Conservation (phyloP, 2,329 filamentous ascomycete genomes). For the Paracamarosporium sp. region DNA sequence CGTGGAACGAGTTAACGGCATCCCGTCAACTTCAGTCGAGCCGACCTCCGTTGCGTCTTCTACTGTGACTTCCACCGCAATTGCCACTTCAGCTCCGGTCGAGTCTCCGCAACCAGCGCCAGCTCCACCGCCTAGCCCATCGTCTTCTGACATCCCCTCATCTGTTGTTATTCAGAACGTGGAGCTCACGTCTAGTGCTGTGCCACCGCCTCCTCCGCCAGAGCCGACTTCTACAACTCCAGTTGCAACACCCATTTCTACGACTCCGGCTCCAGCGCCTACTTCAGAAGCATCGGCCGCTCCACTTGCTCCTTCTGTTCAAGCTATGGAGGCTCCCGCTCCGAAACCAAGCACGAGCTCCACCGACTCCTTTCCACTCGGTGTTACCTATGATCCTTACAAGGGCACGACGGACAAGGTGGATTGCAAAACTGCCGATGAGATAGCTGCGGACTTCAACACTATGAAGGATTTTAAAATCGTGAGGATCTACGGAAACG, state of each 20-base stretch:
- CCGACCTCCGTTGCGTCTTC: constrained; percentile 13
- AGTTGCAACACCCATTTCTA: neutral
- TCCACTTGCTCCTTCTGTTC: constrained; percentile 11
- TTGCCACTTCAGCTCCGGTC: constrained; percentile 6
- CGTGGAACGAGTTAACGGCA: constrained; percentile 12
- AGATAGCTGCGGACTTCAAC: constrained; percentile 71
- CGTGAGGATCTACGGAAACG: constrained; percentile 80
- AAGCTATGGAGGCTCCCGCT: constrained; percentile 10
- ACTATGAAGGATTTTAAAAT: constrained; percentile 65
- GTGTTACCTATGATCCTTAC: constrained; percentile 44
- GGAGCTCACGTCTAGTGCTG: neutral
- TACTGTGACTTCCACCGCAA: constrained; percentile 3
- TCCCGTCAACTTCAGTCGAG: constrained; percentile 17
- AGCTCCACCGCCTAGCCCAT: constrained; percentile 8
- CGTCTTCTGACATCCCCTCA: constrained; percentile 13
- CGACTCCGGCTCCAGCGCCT: constrained; percentile 6
- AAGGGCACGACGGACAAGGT: constrained; percentile 19
- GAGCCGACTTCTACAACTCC: constrained; percentile 8
- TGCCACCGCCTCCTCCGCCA: constrained; percentile 7
- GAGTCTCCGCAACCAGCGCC: constrained; percentile 13
- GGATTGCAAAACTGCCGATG: constrained; percentile 68
- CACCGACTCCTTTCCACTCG: constrained; percentile 28
- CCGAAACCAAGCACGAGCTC: constrained; percentile 8
- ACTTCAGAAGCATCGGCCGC: neutral
- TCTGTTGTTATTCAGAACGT: constrained; percentile 10